Evolutionary conservation across 805 yeast genomes (phyloP).

Genomic region (Yarrowia sp.): DNA sequence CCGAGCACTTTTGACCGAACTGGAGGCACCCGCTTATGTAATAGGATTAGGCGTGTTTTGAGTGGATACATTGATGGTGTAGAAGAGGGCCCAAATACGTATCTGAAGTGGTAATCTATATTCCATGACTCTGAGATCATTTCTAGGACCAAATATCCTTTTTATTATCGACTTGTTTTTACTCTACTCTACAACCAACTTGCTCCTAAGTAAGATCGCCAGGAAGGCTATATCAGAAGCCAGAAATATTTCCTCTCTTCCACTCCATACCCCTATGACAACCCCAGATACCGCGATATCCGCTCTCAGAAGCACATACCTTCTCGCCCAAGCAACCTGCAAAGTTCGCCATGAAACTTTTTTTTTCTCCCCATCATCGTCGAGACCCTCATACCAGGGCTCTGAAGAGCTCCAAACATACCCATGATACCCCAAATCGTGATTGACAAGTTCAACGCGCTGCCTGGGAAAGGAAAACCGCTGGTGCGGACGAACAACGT

Average conservation of each 20-base stretch:
- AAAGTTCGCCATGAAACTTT: conserved; percentile 2
- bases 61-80: not conserved
- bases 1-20: not conserved
- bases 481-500: conserved; percentile 57
- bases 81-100: too few species aligned
- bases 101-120: too few species aligned
- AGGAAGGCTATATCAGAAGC: too few species aligned
- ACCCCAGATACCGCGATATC: too few species aligned
- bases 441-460: conserved; percentile 30
- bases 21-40: not conserved
- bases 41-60: not conserved
- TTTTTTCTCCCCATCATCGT: not conserved
- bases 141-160: too few species aligned
- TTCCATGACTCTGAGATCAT: too few species aligned
- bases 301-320: too few species aligned
- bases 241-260: too few species aligned
- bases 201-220: too few species aligned
- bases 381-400: not conserved
- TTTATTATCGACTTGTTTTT: too few species aligned
- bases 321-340: not conserved
- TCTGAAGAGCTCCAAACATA: not conserved
- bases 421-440: conserved; percentile 30
- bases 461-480: conserved; percentile 56
- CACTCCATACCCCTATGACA: too few species aligned
- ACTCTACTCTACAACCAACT: too few species aligned